Evolutionary conservation across 345 rosid genomes (phyloP).

Genomic region (Eucalyptus cloeziana): DNA sequence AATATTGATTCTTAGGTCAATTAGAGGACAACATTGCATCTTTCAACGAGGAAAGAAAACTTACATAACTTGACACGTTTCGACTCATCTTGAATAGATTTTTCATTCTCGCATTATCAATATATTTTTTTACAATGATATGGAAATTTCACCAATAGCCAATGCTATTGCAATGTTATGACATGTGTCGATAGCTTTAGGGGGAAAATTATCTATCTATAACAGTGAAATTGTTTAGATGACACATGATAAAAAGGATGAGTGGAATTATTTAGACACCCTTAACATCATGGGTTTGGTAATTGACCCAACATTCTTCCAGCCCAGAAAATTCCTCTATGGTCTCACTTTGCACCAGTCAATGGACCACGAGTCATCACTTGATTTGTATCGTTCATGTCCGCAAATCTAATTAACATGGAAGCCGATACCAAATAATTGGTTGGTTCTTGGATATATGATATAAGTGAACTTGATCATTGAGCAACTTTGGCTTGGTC

Average conservation of each 20-base stretch:
- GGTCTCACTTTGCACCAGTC: background rate
- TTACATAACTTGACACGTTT: too few species aligned
- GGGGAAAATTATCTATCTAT: background rate
- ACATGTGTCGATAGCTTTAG: fast-evolving
- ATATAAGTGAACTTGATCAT: background rate
- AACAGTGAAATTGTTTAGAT: too few species aligned
- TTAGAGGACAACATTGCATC: too few species aligned
- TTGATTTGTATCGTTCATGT: background rate
- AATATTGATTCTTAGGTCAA: too few species aligned
- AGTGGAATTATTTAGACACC: background rate
- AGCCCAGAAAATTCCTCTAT: background rate
- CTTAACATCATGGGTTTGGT: background rate
- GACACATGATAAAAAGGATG: background rate
- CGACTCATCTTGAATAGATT: too few species aligned
- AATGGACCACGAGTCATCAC: background rate
- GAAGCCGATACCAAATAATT: background rate
- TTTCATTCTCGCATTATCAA: too few species aligned
- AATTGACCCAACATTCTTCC: background rate
- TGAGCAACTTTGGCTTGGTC: background rate
- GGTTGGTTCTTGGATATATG: background rate
- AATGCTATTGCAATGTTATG: background rate
- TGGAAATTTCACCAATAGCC: background rate
- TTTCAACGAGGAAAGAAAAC: too few species aligned
- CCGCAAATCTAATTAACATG: background rate
- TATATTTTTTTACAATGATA: too few species aligned